Conservation (phyloP, 306 rosid species). For the Malus domestica region DNA sequence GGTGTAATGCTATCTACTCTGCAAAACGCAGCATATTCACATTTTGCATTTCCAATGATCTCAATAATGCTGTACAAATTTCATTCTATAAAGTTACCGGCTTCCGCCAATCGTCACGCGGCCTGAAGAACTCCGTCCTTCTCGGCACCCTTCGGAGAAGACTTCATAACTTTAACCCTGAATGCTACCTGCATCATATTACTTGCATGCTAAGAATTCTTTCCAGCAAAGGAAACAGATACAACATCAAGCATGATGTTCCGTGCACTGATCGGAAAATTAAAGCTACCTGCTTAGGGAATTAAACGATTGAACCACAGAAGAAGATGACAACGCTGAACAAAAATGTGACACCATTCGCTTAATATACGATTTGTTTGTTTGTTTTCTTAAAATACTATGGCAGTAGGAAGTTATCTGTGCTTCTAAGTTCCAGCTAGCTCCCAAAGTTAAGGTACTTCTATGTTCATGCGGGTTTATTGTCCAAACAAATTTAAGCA, state of each 20-base stretch:
- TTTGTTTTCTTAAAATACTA: too few species aligned
- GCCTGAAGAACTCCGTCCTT: constrained; percentile 32
- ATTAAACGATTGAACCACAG: neutral
- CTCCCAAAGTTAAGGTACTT: too few species aligned
- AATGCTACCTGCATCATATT: constrained; percentile 54
- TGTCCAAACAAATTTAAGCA: too few species aligned
- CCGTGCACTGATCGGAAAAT: neutral
- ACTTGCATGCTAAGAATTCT: constrained; percentile 1
- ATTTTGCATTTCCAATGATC: constrained; percentile 5
- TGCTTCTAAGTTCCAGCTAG: too few species aligned
- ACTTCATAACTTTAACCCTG: constrained; percentile 61
- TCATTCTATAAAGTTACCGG: neutral
- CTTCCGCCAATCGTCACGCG: constrained; percentile 12
- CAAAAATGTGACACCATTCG: neutral
- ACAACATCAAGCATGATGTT: neutral
- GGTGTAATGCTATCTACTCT: neutral
- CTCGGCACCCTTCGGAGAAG: constrained; percentile 28
- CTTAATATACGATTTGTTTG: neutral
- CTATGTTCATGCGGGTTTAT: too few species aligned
- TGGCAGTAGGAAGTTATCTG: too few species aligned
- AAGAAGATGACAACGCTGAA: neutral
- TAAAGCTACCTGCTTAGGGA: neutral
- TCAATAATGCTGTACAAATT: constrained; percentile 49
- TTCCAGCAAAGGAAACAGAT: neutral
- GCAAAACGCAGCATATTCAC: constrained; percentile 9